Evolutionary conservation across 192 early-diverging fungal species (phyloP).

Genomic region (Umbelopsis sp.): DNA sequence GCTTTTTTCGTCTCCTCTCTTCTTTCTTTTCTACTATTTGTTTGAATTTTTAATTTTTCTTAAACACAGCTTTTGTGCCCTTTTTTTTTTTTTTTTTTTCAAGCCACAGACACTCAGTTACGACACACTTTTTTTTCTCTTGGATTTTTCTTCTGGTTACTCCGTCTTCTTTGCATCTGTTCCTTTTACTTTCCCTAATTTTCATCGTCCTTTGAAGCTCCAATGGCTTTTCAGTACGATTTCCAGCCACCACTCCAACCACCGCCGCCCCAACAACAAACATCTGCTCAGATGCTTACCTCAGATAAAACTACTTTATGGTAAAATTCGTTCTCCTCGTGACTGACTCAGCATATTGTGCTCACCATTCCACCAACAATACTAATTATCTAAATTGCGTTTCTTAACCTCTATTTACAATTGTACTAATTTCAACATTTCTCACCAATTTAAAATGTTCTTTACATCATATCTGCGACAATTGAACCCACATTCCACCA

Average conservation of each 20-base stretch:
- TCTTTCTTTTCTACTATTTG: no score
- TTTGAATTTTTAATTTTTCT: not conserved
- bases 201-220: constrained; percentile 11
- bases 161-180: not conserved
- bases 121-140: not conserved
- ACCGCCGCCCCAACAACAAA: constrained; percentile 7
- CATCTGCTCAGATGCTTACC: constrained; percentile 1
- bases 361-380: not conserved
- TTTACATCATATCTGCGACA: not conserved
- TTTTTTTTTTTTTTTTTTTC: not conserved
- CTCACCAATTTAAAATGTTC: not conserved
- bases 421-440: not conserved
- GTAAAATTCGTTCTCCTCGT: not conserved
- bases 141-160: not conserved
- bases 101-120: not conserved
- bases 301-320: constrained; percentile 17
- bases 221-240: constrained; percentile 17
- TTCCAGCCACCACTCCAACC: constrained; percentile 14
- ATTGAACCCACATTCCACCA: not conserved
- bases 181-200: constrained; percentile 5
- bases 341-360: constrained; percentile 6
- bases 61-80: not conserved
- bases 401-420: not conserved
- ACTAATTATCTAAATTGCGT: not conserved
- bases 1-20: no score